Base-by-base conservation (phyloP, 225 moss, liverwort and hornwort species). In the Antitrichia curtipendula region DNA sequence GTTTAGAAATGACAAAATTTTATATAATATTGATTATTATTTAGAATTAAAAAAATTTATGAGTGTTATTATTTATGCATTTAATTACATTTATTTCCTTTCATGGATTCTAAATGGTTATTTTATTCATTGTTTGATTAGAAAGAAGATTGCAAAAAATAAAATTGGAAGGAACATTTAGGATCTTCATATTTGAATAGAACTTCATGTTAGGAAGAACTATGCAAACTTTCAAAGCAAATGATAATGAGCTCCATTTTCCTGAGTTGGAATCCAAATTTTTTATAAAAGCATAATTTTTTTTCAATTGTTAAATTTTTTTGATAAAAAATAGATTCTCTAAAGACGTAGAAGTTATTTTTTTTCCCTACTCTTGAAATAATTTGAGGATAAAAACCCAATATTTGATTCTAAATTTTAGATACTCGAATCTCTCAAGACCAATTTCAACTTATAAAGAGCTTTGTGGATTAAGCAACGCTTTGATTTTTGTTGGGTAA, bases 161-260 rank as follows among this genome's bases (percentile, higher is more conserved):
- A 12, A 68, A 12, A 22, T 21, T 38, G 7, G 14, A 41, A 25
- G 15, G 15, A 70, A 41, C 15, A 70, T 25, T 27, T 41, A 1
- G 0, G 0, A 5, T 41, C 10, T 24, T 25, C 2, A 41, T 25
- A 41, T 15, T 41, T 40, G 24, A 41, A 0, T 70, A 5, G 15
- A 41, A 18, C 8, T 5, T 25, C 5, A 25, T 24, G 5, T 69
- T 41, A 22, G 5, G 1, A 68, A 38, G 20, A 22, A 68, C 4
- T 12, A 38, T 68, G 22, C 2, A 69, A 69, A 13, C 25, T 14
- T 69, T 41, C 14, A 70, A 38, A 25, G 7, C 24, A 70, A 70
- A 25, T 70, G 15, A 70, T 41, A 5, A 8, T 25, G 11, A 40
- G 25, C 13, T 41, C 0, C 0, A 0, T 38, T 0, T 41, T 0